Evolutionary conservation across 257 asterid genomes (phyloP), one percentile per base, ranked within the genome.

Genomic region (Forsythia viridissima): DNA sequence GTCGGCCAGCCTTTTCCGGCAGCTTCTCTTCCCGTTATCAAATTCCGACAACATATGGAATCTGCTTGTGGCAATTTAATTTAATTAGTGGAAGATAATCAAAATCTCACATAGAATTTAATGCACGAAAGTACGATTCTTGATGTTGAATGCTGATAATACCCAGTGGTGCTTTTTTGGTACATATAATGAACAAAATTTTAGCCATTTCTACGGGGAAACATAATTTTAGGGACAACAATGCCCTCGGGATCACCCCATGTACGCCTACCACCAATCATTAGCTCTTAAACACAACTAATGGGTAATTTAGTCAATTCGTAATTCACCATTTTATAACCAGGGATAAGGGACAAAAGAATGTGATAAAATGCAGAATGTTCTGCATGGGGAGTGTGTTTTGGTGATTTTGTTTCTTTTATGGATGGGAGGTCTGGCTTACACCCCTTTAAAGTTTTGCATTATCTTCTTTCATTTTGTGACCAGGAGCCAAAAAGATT

Each of bases 1-100:
- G 82, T 95, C 99, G 41, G 99, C 99, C 6, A 95, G 90, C 75
- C 99, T 82, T 63, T 90, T 93, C 55, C 99, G 92, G 96, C 99
- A 95, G 48, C 99, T 95, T 69, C 98, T 81, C 82, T 95, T 95
- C 34, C 99, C 98, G 46, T 95, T 92, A 72, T 93, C 99, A 30
- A 95, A 95, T 79, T 95, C 98, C 43, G 97, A 83, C 65, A 92
- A 92, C 37, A 89, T 87, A 75, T 95, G 99, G 82, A 95, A 95
- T 84, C 99, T 95, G 85, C 65, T 18, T 71, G 20, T 15, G 55
- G 76, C 42, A 75, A 16, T n/a, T 34, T 36, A 21, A 44, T 38
- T 5, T 12, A 52, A 16, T 43, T 52, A 20, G 3, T 30, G 5
- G 21, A 11, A 13, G 20, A 73, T 12, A 36, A 73, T 43, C 24